A percentile compares a stretch with the other conserved stretches of the same genome.
phyloP scores from a whole-genome alignment of 805 yeast species.

The Nakazawaea siamensis region DNA sequence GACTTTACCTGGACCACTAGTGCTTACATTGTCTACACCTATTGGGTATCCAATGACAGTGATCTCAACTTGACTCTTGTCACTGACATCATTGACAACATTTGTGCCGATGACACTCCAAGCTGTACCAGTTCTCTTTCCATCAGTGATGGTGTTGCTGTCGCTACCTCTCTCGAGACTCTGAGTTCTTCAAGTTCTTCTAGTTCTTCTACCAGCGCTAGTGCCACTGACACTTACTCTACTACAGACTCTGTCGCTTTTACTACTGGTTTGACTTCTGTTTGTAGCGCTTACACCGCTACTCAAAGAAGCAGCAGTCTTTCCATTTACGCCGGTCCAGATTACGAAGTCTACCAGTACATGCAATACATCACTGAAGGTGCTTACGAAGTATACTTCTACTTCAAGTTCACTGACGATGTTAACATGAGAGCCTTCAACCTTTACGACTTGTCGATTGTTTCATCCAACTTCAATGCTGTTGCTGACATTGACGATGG shows the following conservation, averaged over 20 bases:
- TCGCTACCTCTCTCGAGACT: no score
- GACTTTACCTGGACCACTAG: neutral
- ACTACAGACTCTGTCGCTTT: neutral
- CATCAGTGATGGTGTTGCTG: no score
- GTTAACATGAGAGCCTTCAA: neutral
- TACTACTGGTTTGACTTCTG: neutral
- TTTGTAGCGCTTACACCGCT: neutral
- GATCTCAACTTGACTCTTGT: no score
- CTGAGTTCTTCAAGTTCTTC: no score
- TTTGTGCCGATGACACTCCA: no score
- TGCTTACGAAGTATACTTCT: slow-evolving; percentile 2
- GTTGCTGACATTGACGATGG: slow-evolving; percentile 1
- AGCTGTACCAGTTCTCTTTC: no score
- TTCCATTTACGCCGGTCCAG: slow-evolving; percentile 2
- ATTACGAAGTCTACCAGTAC: slow-evolving; percentile 1
- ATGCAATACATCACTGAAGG: neutral
- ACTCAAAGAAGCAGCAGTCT: slow-evolving; percentile 1
- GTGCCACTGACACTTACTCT: neutral
- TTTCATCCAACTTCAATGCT: neutral
- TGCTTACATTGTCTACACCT: neutral
- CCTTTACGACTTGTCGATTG: slow-evolving; percentile 1
- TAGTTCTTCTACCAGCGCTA: neutral
- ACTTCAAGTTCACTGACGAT: neutral
- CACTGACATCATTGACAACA: no score
- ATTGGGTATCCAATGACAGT: no score